A percentile compares a stretch with the other conserved stretches of the same genome.
Evolutionary conservation across 768 basidiomycete species (phyloP).

Genomic region (Russula vinacea): DNA sequence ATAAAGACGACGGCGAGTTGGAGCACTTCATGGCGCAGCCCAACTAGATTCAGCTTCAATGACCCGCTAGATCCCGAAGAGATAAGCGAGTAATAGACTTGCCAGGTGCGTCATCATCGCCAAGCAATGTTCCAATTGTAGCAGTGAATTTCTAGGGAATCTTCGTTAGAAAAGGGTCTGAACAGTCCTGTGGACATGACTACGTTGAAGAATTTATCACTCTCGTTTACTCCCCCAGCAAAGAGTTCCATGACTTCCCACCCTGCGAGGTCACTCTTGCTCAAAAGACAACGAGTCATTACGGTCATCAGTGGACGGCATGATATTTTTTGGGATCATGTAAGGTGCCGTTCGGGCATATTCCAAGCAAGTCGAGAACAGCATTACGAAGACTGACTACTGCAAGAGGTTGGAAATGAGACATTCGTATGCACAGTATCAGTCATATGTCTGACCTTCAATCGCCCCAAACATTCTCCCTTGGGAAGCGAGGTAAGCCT

Average conservation of each 20-base stretch:
- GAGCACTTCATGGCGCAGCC: conserved; percentile 50
- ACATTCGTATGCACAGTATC: not conserved
- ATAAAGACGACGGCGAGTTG: conserved; percentile 58
- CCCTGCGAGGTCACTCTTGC: conserved; percentile 54
- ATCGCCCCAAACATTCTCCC: conserved; percentile 46
- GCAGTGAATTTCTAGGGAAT: conserved; percentile 47
- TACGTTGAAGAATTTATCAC: conserved; percentile 58
- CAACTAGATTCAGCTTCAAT: conserved; percentile 40
- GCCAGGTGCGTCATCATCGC: conserved; percentile 48
- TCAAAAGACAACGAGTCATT: conserved; percentile 47
- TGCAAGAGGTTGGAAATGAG: conserved; percentile 32
- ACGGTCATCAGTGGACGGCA: conserved; percentile 53
- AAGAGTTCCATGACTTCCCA: conserved; percentile 74
- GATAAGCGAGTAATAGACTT: conserved; percentile 17
- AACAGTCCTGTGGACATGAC: conserved; percentile 26
- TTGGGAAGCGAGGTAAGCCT: conserved; percentile 45
- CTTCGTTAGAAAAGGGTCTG: not conserved
- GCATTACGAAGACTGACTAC: conserved; percentile 49
- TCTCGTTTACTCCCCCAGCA: conserved; percentile 55
- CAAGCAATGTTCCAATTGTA: conserved; percentile 47
- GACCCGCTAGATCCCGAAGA: conserved; percentile 4
- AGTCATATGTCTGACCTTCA: conserved; percentile 50
- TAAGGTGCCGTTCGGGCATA: conserved; percentile 40
- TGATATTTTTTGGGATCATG: conserved; percentile 40
- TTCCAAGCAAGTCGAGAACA: conserved; percentile 49